These are phyloP conservation scores for Prunus dulcis DNA, from an alignment of 306 rosid species.

Conservation along the genomic window DNA sequence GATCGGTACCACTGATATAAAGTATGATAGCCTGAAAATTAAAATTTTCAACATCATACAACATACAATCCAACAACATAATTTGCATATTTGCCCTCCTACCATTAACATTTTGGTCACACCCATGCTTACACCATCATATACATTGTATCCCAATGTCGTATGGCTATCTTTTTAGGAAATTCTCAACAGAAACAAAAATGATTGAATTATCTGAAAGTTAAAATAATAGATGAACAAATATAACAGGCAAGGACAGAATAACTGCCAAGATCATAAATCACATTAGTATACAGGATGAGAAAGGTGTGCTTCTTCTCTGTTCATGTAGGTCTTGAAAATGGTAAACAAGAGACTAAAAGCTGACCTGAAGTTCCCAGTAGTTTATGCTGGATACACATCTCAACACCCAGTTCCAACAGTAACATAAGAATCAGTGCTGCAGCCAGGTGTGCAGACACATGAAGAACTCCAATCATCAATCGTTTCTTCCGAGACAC, in stretches of 20 bases:
- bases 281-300: no score
- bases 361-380: conserved; percentile 85
- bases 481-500: conserved; percentile 76
- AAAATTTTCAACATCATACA: conserved; percentile 9
- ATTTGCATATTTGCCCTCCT: not conserved
- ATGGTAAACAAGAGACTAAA: conserved; percentile 2
- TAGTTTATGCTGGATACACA: conserved; percentile 71
- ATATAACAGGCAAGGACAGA: not conserved
- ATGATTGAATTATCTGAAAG: no score
- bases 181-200: no score
- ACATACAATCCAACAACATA: not conserved
- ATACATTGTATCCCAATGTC: no score
- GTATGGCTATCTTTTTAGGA: no score
- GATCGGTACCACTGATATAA: conserved; percentile 85
- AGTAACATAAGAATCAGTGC: conserved; percentile 92
- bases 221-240: not conserved
- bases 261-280: not conserved
- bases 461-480: conserved; percentile 81
- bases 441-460: conserved; percentile 80
- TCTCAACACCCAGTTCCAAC: conserved; percentile 88
- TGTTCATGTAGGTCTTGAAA: no score
- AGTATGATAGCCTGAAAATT: conserved; percentile 77
- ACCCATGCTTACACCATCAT: no score
- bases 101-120: no score
- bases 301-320: no score